phyloP scores from a whole-genome alignment of 2,329 filamentous ascomycete genomes.

The Aspergillus nomiae region DNA sequence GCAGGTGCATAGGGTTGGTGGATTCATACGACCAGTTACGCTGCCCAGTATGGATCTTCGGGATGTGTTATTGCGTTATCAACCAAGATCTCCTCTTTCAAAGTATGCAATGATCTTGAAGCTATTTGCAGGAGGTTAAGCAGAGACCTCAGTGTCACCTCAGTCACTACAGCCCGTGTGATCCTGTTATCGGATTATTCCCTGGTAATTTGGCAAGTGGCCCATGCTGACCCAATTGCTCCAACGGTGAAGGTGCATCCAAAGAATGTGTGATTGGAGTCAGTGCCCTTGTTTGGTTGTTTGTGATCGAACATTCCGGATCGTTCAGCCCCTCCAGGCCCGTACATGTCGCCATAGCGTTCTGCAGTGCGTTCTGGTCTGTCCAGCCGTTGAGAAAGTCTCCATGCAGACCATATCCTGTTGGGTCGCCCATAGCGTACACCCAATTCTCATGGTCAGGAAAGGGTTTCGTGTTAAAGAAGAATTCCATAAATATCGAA shows the following conservation, averaged over 20 bases:
- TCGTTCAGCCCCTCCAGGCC: slow-evolving; percentile 11
- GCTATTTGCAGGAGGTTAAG: background rate
- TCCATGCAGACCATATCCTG: slow-evolving; percentile 57
- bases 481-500: slow-evolving; percentile 63
- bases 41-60: background rate
- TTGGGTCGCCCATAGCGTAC: slow-evolving; percentile 52
- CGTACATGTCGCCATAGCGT: slow-evolving; percentile 37
- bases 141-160: background rate
- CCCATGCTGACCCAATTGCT: slow-evolving; percentile 21
- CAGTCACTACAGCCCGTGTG: background rate
- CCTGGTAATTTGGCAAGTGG: slow-evolving; percentile 18
- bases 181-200: slow-evolving; percentile 14
- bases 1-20: background rate
- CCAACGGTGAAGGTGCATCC: slow-evolving; percentile 14
- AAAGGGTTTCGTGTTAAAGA: slow-evolving; percentile 57
- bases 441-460: slow-evolving; percentile 48
- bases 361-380: slow-evolving; percentile 41
- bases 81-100: background rate
- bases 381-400: slow-evolving; percentile 56
- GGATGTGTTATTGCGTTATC: background rate
- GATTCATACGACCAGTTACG: background rate
- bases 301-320: slow-evolving; percentile 22
- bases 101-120: background rate
- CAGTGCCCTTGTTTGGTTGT: slow-evolving; percentile 13
- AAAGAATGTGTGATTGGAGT: slow-evolving; percentile 10